Conservation (phyloP, 2,329 filamentous ascomycete species). For the Neurospora sp. region DNA sequence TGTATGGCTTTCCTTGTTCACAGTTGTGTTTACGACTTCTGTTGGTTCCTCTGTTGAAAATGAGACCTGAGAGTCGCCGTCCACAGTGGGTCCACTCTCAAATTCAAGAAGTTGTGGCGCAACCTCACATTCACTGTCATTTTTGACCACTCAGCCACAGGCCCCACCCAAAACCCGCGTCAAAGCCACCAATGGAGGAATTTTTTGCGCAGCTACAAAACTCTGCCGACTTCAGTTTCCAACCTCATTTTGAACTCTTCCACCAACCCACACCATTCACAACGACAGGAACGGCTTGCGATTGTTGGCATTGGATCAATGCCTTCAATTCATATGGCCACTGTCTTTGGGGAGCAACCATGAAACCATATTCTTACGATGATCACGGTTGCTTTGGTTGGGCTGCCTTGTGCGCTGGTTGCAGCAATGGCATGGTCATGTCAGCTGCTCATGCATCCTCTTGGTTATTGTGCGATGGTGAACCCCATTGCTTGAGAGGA, state of each 20-base stretch:
- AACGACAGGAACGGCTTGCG: background rate
- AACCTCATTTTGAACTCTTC: conserved; percentile 1
- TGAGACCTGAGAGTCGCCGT: background rate
- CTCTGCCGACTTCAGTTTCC: conserved; percentile 4
- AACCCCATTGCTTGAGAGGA: background rate
- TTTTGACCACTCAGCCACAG: background rate
- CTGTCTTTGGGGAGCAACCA: background rate
- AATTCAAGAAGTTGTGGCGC: background rate
- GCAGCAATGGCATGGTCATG: background rate
- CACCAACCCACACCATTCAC: background rate
- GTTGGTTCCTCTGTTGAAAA: background rate
- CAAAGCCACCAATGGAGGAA: background rate
- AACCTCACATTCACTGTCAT: background rate
- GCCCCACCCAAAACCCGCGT: background rate
- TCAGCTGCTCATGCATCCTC: background rate
- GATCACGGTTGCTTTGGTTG: background rate
- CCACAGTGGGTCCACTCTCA: background rate
- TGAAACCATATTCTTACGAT: background rate
- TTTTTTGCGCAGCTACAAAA: conserved; percentile 2
- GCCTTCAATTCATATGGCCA: background rate
- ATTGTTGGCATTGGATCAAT: background rate
- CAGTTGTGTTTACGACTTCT: background rate
- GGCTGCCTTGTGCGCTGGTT: background rate
- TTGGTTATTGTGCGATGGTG: background rate
- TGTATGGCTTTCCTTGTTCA: background rate